These are phyloP conservation scores for Mikania micrantha DNA, from an alignment of 129 eudicot species.

Conservation along the genomic window DNA sequence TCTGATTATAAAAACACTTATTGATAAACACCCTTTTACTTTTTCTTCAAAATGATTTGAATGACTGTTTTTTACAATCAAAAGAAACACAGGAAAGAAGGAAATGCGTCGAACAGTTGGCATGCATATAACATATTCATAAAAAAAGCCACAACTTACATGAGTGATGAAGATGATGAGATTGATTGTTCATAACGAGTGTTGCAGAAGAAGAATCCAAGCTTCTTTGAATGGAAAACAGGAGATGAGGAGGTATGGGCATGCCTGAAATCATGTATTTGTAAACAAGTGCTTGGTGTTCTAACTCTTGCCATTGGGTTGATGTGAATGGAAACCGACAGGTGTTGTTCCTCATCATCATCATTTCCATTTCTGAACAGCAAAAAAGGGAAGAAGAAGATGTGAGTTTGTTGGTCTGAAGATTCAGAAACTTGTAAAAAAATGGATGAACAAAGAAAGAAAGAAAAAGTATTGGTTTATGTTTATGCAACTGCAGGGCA, in stretches of 20 bases:
- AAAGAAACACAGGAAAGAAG: background rate
- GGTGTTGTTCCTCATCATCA: conserved; percentile 6
- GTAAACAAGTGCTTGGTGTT: conserved; percentile 86
- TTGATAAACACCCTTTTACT: background rate
- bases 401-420: background rate
- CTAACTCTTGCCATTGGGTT: conserved; percentile 88
- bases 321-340: conserved; percentile 71
- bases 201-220: conserved; percentile 57
- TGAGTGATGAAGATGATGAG: conserved; percentile 51
- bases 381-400: background rate
- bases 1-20: too few relatives aligned
- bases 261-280: conserved; percentile 89
- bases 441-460: too few relatives aligned
- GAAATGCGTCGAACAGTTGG: conserved; percentile 14
- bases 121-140: too few relatives aligned
- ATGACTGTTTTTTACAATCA: background rate
- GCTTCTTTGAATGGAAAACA: conserved; percentile 67
- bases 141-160: too few relatives aligned
- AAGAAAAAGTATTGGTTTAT: background rate
- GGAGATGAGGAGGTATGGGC: conserved; percentile 88
- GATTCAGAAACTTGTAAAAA: background rate
- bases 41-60: background rate
- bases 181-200: too few relatives aligned
- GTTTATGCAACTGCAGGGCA: background rate
- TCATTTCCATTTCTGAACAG: conserved; percentile 23